A percentile compares a stretch with the other conserved stretches of the same genome.
These are phyloP conservation scores for Aspergillus fructus DNA, from an alignment of 2,329 filamentous ascomycete species.

Conservation along the genomic window DNA sequence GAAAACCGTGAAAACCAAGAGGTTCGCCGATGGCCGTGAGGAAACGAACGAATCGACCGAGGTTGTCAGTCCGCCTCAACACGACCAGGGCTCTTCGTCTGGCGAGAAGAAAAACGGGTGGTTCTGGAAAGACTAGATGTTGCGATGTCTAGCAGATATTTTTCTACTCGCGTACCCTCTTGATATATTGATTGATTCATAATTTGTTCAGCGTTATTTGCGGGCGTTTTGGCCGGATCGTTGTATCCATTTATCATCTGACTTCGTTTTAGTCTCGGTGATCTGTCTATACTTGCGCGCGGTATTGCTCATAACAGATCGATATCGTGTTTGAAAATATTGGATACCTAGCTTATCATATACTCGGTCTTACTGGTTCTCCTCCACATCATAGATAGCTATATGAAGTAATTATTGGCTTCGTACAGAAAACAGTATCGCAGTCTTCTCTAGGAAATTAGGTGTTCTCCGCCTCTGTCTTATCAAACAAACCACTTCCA, in stretches of 20 bases:
- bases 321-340: background rate
- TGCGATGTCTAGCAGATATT: background rate
- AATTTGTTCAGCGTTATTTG: background rate
- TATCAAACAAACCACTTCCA: background rate
- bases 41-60: conserved; percentile 58
- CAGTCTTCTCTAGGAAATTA: background rate
- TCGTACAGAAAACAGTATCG: background rate
- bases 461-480: background rate
- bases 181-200: background rate
- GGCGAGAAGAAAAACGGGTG: conserved; percentile 27
- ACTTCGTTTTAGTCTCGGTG: background rate
- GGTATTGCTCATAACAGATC: background rate
- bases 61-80: conserved; percentile 26
- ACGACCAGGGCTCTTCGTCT: conserved; percentile 11
- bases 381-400: background rate
- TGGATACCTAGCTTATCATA: background rate
- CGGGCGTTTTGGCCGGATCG: background rate
- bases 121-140: conserved; percentile 38
- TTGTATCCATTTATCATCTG: background rate
- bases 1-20: conserved; percentile 57
- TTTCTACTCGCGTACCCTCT: background rate
- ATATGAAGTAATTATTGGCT: background rate
- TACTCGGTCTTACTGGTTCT: background rate
- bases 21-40: conserved; percentile 61
- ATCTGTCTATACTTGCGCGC: background rate